Evolutionary conservation across 2,329 filamentous ascomycete species (phyloP).

Genomic region (Exserohilum rostratum): DNA sequence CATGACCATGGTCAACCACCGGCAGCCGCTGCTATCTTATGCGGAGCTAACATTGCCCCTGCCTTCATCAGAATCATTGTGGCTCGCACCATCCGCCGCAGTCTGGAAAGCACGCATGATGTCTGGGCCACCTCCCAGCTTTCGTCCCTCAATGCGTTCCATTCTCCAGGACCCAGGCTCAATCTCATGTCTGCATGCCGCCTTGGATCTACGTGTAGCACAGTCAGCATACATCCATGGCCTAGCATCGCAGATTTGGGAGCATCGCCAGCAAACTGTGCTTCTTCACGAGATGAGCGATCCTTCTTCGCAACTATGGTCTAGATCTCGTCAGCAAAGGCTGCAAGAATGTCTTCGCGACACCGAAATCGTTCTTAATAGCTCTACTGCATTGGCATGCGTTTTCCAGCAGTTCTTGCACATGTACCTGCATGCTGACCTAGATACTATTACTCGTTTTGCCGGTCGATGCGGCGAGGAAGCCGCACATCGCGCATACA

Average conservation of each 20-base stretch:
- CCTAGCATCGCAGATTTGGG: slow-evolving; percentile 27
- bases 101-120: slow-evolving; percentile 65
- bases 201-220: slow-evolving; percentile 54
- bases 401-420: slow-evolving; percentile 59
- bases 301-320: slow-evolving; percentile 27
- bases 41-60: slow-evolving; percentile 69
- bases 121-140: not conserved
- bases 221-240: slow-evolving; percentile 23
- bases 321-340: slow-evolving; percentile 21
- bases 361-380: slow-evolving; percentile 51
- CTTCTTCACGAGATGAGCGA: slow-evolving; percentile 21
- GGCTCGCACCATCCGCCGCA: slow-evolving; percentile 66
- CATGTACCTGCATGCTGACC: slow-evolving; percentile 67
- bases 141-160: slow-evolving; percentile 11
- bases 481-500: slow-evolving; percentile 56
- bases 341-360: slow-evolving; percentile 50
- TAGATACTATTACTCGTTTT: slow-evolving; percentile 69
- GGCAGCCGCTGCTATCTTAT: slow-evolving; percentile 67
- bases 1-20: slow-evolving; percentile 27
- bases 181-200: slow-evolving; percentile 56
- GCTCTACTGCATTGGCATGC: slow-evolving; percentile 11
- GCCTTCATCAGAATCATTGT: slow-evolving; percentile 65
- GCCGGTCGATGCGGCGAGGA: slow-evolving; percentile 69
- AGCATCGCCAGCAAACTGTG: slow-evolving; percentile 21
- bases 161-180: slow-evolving; percentile 51